A percentile compares a stretch with the other conserved stretches of the same genome.
Evolutionary conservation across 106 monocot species (phyloP).

Genomic region (Dioscorea zingiberensis): DNA sequence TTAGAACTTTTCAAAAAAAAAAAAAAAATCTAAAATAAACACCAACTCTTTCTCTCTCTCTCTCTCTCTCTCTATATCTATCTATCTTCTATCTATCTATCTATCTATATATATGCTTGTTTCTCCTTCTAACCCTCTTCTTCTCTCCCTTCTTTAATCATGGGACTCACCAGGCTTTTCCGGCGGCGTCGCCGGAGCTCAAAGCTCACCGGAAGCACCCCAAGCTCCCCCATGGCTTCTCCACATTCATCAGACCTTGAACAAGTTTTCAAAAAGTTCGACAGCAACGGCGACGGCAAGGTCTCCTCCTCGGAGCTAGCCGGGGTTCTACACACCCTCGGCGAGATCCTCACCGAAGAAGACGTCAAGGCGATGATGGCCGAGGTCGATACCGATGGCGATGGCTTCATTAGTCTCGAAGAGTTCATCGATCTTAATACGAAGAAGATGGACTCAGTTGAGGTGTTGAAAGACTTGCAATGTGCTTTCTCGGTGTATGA

Average conservation of each 20-base stretch:
- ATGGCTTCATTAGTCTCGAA: conserved; percentile 46
- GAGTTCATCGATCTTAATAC: conserved; percentile 38
- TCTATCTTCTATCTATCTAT: too few relatives aligned
- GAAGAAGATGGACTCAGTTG: neutral
- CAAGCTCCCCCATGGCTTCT: too few relatives aligned
- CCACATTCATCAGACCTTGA: neutral
- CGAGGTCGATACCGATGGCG: conserved; percentile 49
- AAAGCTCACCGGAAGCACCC: too few relatives aligned
- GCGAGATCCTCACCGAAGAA: conserved; percentile 14
- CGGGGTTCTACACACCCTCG: conserved; percentile 26
- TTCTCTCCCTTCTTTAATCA: too few relatives aligned
- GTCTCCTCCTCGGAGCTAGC: conserved; percentile 49
- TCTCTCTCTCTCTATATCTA: too few relatives aligned
- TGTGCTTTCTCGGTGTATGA: conserved; percentile 39
- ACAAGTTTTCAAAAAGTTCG: conserved; percentile 6
- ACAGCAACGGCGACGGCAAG: conserved; percentile 51
- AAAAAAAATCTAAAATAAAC: too few relatives aligned
- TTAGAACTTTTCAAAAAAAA: too few relatives aligned
- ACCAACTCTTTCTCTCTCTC: too few relatives aligned
- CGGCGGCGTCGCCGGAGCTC: too few relatives aligned
- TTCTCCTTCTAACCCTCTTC: too few relatives aligned
- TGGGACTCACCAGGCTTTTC: too few relatives aligned
- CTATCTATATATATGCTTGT: too few relatives aligned
- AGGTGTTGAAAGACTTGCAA: conserved; percentile 18
- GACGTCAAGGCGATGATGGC: conserved; percentile 39